Conservation (phyloP, 139 green algal species). For the Trebouxia sp. region DNA sequence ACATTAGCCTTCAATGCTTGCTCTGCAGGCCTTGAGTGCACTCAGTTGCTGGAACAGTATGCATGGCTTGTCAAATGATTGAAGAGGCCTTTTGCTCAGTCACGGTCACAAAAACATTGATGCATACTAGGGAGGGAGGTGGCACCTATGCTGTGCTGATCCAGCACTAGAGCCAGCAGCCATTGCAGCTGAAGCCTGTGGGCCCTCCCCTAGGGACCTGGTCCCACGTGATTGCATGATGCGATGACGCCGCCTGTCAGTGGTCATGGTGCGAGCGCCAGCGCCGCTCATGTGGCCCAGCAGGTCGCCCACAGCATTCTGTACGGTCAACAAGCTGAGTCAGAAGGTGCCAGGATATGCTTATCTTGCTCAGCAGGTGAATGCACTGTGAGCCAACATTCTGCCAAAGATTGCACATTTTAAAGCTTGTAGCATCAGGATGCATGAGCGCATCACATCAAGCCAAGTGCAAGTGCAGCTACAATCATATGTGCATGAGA, state of each 20-base stretch:
- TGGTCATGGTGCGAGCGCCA: not conserved
- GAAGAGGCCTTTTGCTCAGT: too few species aligned
- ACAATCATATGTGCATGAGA: not conserved
- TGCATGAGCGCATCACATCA: not conserved
- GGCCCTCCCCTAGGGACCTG: not conserved
- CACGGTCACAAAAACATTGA: too few species aligned
- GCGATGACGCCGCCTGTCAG: not conserved
- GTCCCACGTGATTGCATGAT: slow-evolving; percentile 26
- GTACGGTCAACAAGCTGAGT: not conserved
- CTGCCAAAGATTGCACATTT: too few species aligned
- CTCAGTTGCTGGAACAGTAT: too few species aligned
- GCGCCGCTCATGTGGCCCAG: not conserved
- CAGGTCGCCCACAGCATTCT: slow-evolving; percentile 3
- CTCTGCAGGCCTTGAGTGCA: too few species aligned
- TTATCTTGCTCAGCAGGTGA: too few species aligned
- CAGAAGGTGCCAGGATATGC: not conserved
- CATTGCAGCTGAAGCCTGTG: not conserved
- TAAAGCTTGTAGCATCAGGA: too few species aligned
- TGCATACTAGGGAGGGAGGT: too few species aligned
- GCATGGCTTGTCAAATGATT: too few species aligned
- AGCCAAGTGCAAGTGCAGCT: too few species aligned
- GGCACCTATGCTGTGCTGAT: slow-evolving; percentile 22
- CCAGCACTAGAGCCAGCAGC: not conserved
- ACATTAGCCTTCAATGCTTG: too few species aligned
- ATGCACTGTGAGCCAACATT: too few species aligned